Evolutionary conservation across 768 basidiomycete species (phyloP).

Genomic region (Tephrocybe rancida): DNA sequence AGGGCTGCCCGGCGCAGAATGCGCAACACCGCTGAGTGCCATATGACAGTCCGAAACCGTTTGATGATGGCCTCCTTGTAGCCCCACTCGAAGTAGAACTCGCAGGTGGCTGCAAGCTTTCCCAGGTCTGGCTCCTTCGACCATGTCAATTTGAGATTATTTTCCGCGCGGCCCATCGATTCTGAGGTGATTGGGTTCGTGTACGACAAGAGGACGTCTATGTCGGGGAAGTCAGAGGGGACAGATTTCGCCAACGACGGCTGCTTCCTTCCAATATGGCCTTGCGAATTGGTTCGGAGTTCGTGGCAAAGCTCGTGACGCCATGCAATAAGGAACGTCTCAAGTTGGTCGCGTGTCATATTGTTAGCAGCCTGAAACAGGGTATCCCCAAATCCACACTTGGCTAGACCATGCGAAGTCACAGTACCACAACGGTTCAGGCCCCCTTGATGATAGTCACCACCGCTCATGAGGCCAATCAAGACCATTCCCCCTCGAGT

Average conservation of each 20-base stretch:
- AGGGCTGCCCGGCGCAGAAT: constrained; percentile 68
- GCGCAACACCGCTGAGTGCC: constrained; percentile 73
- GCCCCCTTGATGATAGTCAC: constrained; percentile 83
- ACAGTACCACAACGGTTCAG: constrained; percentile 66
- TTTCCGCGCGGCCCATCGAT: constrained; percentile 44
- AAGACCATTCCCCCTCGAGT: constrained; percentile 81
- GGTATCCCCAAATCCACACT: constrained; percentile 78
- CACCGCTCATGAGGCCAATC: constrained; percentile 84
- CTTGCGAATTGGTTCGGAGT: constrained; percentile 68
- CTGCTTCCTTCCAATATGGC: constrained; percentile 65
- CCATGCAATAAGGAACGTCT: constrained; percentile 64
- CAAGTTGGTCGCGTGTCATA: constrained; percentile 44
- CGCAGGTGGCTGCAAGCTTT: constrained; percentile 77
- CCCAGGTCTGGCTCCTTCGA: constrained; percentile 67
- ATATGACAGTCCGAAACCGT: constrained; percentile 81
- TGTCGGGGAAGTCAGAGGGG: constrained; percentile 67
- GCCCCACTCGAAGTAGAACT: constrained; percentile 93
- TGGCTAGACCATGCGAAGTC: constrained; percentile 78
- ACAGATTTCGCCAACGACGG: constrained; percentile 65
- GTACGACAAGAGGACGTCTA: constrained; percentile 79
- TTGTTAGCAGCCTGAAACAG: constrained; percentile 61
- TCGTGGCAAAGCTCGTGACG: constrained; percentile 61
- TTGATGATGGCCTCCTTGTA: constrained; percentile 81
- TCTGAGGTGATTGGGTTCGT: constrained; percentile 77
- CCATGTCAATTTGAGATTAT: constrained; percentile 42